Percentiles rank a stretch among this genome's conserved stretches.
Conservation (phyloP, 1,284 basidiomycete genomes). For the Fomitopsis schrenkii region DNA sequence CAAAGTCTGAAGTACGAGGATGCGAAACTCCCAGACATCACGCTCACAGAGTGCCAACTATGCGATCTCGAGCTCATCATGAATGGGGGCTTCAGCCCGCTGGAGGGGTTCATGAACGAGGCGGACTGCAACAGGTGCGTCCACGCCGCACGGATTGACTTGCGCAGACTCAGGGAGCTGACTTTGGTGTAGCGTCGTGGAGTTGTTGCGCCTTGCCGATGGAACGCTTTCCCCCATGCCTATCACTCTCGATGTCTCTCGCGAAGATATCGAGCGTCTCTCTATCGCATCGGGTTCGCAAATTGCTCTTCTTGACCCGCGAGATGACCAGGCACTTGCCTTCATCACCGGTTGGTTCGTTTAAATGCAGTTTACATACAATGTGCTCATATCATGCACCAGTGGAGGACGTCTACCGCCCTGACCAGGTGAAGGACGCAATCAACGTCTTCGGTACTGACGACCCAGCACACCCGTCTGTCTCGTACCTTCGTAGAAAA, state of each 20-base stretch:
- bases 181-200: slow-evolving; percentile 63
- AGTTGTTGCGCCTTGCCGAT: slow-evolving; percentile 80
- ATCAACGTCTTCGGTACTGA: slow-evolving; percentile 92
- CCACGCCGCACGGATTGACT: background rate
- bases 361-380: background rate
- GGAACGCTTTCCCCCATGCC: slow-evolving; percentile 95
- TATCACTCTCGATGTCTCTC: slow-evolving; percentile 89
- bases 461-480: slow-evolving; percentile 91
- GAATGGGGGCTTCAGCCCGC: slow-evolving; percentile 98
- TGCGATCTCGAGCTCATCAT: slow-evolving; percentile 96
- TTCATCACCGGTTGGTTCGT: slow-evolving; percentile 74
- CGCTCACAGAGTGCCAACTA: slow-evolving; percentile 94
- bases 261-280: slow-evolving; percentile 68
- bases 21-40: slow-evolving; percentile 66
- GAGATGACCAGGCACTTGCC: slow-evolving; percentile 90
- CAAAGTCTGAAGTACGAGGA: slow-evolving; percentile 74
- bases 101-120: slow-evolving; percentile 97
- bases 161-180: background rate
- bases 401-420: slow-evolving; percentile 89
- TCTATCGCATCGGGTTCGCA: slow-evolving; percentile 68
- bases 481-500: slow-evolving; percentile 83
- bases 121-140: slow-evolving; percentile 82
- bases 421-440: slow-evolving; percentile 86
- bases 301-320: slow-evolving; percentile 85
- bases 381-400: slow-evolving; percentile 1